A percentile compares a stretch with the other conserved stretches of the same genome.
Evolutionary conservation across 257 asterid species (phyloP).

Genomic region (Penstemon barbatus): DNA sequence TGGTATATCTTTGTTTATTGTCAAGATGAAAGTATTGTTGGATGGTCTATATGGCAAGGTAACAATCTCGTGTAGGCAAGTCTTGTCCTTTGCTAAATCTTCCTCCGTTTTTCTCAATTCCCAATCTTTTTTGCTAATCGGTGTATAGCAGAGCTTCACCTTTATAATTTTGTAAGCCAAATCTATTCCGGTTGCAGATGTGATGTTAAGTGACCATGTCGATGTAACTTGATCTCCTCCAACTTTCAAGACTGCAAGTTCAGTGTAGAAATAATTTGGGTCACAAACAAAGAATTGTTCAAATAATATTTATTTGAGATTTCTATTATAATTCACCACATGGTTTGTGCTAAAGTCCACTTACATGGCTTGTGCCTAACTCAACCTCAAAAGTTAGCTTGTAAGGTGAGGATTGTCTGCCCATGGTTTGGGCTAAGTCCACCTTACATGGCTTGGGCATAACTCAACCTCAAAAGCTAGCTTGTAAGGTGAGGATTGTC

Average conservation of each 20-base stretch:
- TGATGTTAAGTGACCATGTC: constrained; percentile 29
- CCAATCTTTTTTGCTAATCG: constrained; percentile 32
- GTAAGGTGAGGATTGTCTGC: too few species aligned
- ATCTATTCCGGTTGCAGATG: constrained; percentile 22
- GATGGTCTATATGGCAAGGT: constrained; percentile 15
- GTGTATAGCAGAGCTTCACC: constrained; percentile 36
- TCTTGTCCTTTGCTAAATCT: constrained; percentile 28
- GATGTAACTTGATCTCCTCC: constrained; percentile 27
- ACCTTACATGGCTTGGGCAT: too few species aligned
- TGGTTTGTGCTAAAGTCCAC: too few species aligned
- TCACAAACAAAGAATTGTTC: too few species aligned
- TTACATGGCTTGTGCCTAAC: too few species aligned
- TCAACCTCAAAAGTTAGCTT: too few species aligned
- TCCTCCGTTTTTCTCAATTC: constrained; percentile 34
- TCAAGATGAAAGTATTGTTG: constrained; percentile 23
- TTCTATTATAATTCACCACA: too few species aligned
- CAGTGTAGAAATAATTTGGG: too few species aligned
- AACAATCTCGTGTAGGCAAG: constrained; percentile 29
- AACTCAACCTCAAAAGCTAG: too few species aligned
- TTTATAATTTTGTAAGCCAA: constrained; percentile 22
- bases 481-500: too few species aligned
- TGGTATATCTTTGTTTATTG: constrained; percentile 28
- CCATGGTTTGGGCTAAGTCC: too few species aligned
- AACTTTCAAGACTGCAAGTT: constrained; percentile 23
- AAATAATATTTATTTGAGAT: too few species aligned